Evolutionary conservation across 768 basidiomycete species (phyloP).

Genomic region (Porpolomopsis calyptriformis): DNA sequence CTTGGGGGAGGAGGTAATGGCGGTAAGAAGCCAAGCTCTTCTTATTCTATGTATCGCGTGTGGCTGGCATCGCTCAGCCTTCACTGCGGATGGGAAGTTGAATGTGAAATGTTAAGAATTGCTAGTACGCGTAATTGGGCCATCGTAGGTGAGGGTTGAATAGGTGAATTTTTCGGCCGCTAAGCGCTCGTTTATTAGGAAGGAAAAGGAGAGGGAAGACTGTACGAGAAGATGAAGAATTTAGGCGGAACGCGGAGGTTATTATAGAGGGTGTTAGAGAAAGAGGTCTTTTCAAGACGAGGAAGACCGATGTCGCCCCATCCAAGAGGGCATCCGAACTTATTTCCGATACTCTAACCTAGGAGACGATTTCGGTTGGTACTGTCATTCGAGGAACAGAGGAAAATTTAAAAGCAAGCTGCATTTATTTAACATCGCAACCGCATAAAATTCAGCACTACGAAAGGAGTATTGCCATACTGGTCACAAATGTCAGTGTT

Average conservation of each 20-base stretch:
- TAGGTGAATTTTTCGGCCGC: constrained; percentile 3
- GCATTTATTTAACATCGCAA: too few relatives aligned
- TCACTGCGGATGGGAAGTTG: constrained; percentile 77
- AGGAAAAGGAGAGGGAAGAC: constrained; percentile 22
- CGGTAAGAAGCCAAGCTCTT: constrained; percentile 48
- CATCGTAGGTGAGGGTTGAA: constrained; percentile 53
- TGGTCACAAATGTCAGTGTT: too few relatives aligned
- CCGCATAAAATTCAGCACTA: too few relatives aligned
- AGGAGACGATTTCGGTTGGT: too few relatives aligned
- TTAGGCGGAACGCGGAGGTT: constrained; percentile 32
- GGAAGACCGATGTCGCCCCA: constrained; percentile 67
- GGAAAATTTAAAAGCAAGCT: too few relatives aligned
- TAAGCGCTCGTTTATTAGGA: too few relatives aligned
- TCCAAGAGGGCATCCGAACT: too few relatives aligned
- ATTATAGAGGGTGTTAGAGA: constrained; percentile 48
- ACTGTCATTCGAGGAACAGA: too few relatives aligned
- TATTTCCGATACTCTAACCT: too few relatives aligned
- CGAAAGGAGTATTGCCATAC: too few relatives aligned
- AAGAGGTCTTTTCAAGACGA: constrained; percentile 62
- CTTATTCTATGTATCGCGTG: constrained; percentile 76
- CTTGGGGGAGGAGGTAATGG: constrained; percentile 58
- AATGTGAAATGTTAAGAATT: constrained; percentile 78
- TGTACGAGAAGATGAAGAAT: constrained; percentile 16
- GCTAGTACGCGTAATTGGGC: constrained; percentile 94
- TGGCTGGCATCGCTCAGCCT: constrained; percentile 71